Base-by-base conservation (phyloP, 768 basidiomycete genomes). In the Termitomyces sp. region DNA sequence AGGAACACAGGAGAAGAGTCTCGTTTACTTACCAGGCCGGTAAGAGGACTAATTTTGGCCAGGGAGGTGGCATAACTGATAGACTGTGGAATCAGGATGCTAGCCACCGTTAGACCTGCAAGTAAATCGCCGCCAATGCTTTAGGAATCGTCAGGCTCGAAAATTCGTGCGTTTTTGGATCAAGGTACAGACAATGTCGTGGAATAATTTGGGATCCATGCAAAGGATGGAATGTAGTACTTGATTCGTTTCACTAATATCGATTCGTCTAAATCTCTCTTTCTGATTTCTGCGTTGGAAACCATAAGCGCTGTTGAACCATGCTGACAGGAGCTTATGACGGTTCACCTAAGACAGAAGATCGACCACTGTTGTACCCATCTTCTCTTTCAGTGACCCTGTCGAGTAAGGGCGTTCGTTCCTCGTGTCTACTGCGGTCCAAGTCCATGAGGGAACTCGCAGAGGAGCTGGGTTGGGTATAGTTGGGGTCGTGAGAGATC, bases 61-160 rank as follows among this genome's bases (percentile, higher is more conserved):
- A 98, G 75, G 0, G 92, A 89, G 3, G 89, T 85, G 8, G 92
- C 95, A 66, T 98, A 97, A 68, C 90, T 92, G 68, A 97, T 89
- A 1, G 91, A 90, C 68, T 91, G 87, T 6, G 91, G 89, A 65
- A 91, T 88, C 44, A 91, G 77, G 80, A 91, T 88, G 50, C 84
- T 86, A 19, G 89, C 88, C 9, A 97, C 85, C 0, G 94, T 94
- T 30, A 94, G 65, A 17, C 94, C 95, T 28, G 91, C 91, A 0
- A 93, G 75, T n/a, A 91, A 63, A 69, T 95, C 92, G 28, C 71
- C 78, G 38, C 70, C 70, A 40, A 76, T 66, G 43, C 75, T 76
- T 57, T 19, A 12, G 41, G 23, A 28, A 49, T 44, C 15, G 44
- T 55, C 30, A 59, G 56, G 30, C 41, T 5, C 5, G 31, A 10